A percentile compares a stretch with the other conserved stretches of the same genome.
Evolutionary conservation across 2,329 filamentous ascomycete genomes (phyloP).

Genomic region (Neofusicoccum sp.): DNA sequence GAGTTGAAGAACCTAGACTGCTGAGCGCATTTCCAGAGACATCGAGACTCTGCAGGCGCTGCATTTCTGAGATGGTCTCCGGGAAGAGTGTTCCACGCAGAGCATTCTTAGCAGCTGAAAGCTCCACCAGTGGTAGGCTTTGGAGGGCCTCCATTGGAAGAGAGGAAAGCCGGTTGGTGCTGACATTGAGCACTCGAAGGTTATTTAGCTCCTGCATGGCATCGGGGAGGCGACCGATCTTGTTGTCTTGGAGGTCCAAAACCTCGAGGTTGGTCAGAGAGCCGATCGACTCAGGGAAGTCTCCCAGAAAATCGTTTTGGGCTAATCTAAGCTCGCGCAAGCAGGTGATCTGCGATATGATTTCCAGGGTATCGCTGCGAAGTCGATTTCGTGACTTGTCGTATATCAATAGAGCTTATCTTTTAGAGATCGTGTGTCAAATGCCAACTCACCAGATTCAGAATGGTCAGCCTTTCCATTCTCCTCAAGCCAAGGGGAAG

Average conservation of each 20-base stretch:
- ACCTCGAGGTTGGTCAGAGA: constrained; percentile 72
- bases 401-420: constrained; percentile 8
- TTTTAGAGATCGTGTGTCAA: not conserved
- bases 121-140: constrained; percentile 70
- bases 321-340: constrained; percentile 81
- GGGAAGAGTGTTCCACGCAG: constrained; percentile 73
- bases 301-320: constrained; percentile 66
- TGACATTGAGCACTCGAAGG: constrained; percentile 76
- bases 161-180: constrained; percentile 69
- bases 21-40: constrained; percentile 75
- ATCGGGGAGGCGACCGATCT: constrained; percentile 70
- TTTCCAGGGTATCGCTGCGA: constrained; percentile 68
- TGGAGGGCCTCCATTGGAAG: constrained; percentile 72
- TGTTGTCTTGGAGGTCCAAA: constrained; percentile 81
- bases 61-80: constrained; percentile 47
- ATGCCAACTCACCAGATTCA: constrained; percentile 70
- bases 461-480: constrained; percentile 71
- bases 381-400: constrained; percentile 78
- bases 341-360: constrained; percentile 71
- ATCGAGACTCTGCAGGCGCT: constrained; percentile 73
- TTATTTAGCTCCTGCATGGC: constrained; percentile 67
- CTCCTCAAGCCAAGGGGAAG: constrained; percentile 76
- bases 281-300: constrained; percentile 64
- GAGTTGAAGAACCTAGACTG: constrained; percentile 49
- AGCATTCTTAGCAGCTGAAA: constrained; percentile 77